A percentile compares a stretch with the other conserved stretches of the same genome.
phyloP scores from a whole-genome alignment of 495 filamentous ascomycete genomes.

The Jackrogersella multiformis region DNA sequence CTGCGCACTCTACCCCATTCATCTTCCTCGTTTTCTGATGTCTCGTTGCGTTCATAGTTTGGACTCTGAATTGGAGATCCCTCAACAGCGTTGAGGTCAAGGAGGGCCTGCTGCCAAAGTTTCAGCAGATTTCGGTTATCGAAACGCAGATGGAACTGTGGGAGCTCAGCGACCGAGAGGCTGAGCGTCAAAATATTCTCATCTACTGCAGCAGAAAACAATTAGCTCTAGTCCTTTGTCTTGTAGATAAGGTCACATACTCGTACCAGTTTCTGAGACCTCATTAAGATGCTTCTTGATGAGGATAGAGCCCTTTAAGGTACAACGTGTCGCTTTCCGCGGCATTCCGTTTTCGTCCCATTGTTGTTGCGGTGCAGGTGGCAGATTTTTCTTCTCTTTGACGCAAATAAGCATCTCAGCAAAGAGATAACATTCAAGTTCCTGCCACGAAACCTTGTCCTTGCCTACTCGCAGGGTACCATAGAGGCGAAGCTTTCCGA shows the following conservation, averaged over 20 bases:
- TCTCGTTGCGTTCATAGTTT: slow-evolving; percentile 71
- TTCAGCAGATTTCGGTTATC: slow-evolving; percentile 86
- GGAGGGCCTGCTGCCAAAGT: slow-evolving; percentile 86
- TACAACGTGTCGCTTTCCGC: slow-evolving; percentile 77
- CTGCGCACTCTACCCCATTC: slow-evolving; percentile 80
- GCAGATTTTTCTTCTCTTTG: slow-evolving; percentile 85
- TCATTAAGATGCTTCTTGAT: slow-evolving; percentile 98
- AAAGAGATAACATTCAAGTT: slow-evolving; percentile 96
- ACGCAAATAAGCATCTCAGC: slow-evolving; percentile 99
- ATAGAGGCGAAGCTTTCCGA: slow-evolving; percentile 92
- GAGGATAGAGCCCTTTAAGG: slow-evolving; percentile 95
- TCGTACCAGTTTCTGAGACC: slow-evolving; percentile 71
- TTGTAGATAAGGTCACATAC: slow-evolving; percentile 36
- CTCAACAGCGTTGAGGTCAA: slow-evolving; percentile 79
- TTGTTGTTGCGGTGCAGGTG: slow-evolving; percentile 56
- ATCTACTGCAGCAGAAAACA: slow-evolving; percentile 59
- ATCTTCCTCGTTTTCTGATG: slow-evolving; percentile 88
- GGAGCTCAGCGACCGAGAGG: slow-evolving; percentile 93
- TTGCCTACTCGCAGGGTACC: slow-evolving; percentile 95
- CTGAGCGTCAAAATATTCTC: slow-evolving; percentile 88
- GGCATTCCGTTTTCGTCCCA: slow-evolving; percentile 71
- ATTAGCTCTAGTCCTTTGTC: slow-evolving; percentile 44
- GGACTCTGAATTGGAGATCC: slow-evolving; percentile 67
- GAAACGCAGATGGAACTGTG: slow-evolving; percentile 94
- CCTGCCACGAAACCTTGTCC: slow-evolving; percentile 97